These are phyloP conservation scores for Talaromyces sp. DNA, from an alignment of 2,329 filamentous ascomycete genomes.

Conservation along the genomic window DNA sequence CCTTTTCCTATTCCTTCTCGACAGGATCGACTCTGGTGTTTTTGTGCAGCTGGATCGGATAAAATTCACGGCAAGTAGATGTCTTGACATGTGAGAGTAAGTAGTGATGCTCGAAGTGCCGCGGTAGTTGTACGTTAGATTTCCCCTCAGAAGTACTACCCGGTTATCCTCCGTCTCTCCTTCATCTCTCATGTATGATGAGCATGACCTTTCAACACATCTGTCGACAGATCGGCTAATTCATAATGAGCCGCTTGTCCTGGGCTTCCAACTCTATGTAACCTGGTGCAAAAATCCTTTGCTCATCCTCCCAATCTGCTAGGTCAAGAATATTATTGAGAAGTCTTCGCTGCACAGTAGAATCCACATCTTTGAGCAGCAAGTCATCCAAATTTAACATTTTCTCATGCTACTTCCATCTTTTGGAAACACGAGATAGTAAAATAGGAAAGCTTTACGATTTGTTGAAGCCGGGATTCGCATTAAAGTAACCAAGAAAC, in stretches of 20 bases:
- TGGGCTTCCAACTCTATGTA: conserved; percentile 2
- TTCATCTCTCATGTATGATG: background rate
- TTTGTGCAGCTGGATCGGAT: background rate
- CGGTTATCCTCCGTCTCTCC: background rate
- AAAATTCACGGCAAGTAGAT: background rate
- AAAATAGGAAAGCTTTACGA: too few relatives aligned
- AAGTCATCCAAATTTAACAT: background rate
- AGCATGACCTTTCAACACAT: background rate
- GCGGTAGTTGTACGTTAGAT: background rate
- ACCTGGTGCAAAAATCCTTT: background rate
- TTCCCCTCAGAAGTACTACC: background rate
- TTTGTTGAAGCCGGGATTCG: too few relatives aligned
- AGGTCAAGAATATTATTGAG: background rate
- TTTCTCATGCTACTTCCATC: background rate
- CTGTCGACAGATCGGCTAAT: background rate
- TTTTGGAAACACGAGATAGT: too few relatives aligned
- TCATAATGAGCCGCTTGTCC: background rate
- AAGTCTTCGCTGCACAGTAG: background rate
- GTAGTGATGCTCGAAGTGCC: background rate
- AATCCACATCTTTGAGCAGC: background rate
- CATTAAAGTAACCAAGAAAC: too few relatives aligned
- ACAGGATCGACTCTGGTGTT: too few relatives aligned
- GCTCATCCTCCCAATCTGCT: background rate
- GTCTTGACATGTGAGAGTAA: background rate
- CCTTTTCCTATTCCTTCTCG: too few relatives aligned